These are phyloP conservation scores for Excoecaria cochinchinensis DNA, from an alignment of 345 rosid species.

Conservation along the genomic window DNA sequence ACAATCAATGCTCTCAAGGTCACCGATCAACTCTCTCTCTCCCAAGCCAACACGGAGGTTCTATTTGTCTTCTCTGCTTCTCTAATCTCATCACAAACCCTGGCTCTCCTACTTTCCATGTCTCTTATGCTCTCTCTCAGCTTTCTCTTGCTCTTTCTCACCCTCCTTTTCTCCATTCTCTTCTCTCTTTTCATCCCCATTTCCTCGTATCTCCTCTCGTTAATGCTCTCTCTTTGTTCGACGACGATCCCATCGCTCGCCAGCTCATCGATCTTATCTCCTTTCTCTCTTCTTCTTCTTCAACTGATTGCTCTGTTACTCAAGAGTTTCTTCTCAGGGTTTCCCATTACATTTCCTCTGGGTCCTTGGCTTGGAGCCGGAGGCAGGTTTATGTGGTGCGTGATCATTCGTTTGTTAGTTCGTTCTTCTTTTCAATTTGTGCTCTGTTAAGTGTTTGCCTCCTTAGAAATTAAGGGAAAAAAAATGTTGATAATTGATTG, in stretches of 20 bases:
- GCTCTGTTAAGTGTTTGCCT: too few relatives aligned
- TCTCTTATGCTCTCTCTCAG: conserved; percentile 91
- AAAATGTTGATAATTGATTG: too few relatives aligned
- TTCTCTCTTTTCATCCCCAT: conserved; percentile 63
- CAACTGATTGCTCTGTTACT: conserved; percentile 23
- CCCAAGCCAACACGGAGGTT: conserved; percentile 53
- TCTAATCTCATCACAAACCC: conserved; percentile 66
- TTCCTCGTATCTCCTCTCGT: conserved; percentile 84
- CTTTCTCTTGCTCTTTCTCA: conserved; percentile 69
- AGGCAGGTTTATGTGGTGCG: conserved; percentile 62
- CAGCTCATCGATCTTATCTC: conserved; percentile 52
- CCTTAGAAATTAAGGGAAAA: too few relatives aligned
- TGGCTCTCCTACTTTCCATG: conserved; percentile 62
- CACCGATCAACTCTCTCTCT: conserved; percentile 66
- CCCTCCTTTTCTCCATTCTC: conserved; percentile 42
- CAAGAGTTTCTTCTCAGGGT: conserved; percentile 51
- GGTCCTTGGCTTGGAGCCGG: conserved; percentile 66
- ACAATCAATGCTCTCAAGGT: conserved; percentile 49
- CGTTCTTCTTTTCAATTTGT: neutral
- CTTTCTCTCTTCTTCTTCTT: conserved; percentile 38
- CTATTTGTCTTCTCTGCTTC: conserved; percentile 73
- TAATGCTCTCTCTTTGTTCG: conserved; percentile 68
- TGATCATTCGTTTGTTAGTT: too few relatives aligned
- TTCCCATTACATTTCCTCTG: conserved; percentile 53
- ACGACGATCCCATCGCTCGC: conserved; percentile 67